These are phyloP conservation scores for Phytopythium montanum DNA, from an alignment of 352 stramenopile genomes.

Conservation along the genomic window DNA sequence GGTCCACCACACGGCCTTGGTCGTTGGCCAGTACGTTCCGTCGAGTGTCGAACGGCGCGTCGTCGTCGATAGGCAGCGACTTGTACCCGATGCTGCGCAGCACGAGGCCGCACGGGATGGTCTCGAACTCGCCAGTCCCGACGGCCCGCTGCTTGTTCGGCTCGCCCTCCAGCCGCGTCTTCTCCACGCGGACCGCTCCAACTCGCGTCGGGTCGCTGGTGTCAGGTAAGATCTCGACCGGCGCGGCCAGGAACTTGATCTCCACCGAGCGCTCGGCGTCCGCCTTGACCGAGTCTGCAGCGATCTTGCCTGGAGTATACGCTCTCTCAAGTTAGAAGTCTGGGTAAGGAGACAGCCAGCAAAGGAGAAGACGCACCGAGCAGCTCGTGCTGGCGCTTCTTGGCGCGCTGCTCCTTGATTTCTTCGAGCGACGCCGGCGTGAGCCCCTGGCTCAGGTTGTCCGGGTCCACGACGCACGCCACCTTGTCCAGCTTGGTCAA, in stretches of 20 bases:
- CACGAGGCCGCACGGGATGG: slow-evolving; percentile 75
- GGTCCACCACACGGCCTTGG: slow-evolving; percentile 50
- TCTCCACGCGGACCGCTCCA: slow-evolving; percentile 80
- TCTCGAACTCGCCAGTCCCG: slow-evolving; percentile 85
- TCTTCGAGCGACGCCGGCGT: slow-evolving; percentile 87
- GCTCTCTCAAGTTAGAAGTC: neutral
- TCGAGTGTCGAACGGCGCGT: slow-evolving; percentile 76
- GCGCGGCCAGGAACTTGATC: slow-evolving; percentile 92
- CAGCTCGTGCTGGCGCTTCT: slow-evolving; percentile 85
- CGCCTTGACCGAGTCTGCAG: slow-evolving; percentile 25
- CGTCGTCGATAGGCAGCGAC: slow-evolving; percentile 66
- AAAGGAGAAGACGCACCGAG: slow-evolving; percentile 24
- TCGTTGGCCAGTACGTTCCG: slow-evolving; percentile 65
- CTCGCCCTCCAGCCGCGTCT: slow-evolving; percentile 85
- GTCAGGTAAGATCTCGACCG: slow-evolving; percentile 64
- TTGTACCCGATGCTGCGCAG: slow-evolving; percentile 92
- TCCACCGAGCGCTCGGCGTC: slow-evolving; percentile 47
- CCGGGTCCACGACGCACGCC: slow-evolving; percentile 80
- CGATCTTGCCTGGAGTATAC: slow-evolving; percentile 31
- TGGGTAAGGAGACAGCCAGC: neutral
- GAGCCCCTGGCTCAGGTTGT: slow-evolving; percentile 86
- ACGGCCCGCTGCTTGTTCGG: slow-evolving; percentile 75
- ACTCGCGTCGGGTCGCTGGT: slow-evolving; percentile 46
- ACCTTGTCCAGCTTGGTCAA: slow-evolving; percentile 81
- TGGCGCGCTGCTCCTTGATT: slow-evolving; percentile 74